phyloP scores from a whole-genome alignment of 2,329 filamentous ascomycete species.

The Samsoniella hepiali region DNA sequence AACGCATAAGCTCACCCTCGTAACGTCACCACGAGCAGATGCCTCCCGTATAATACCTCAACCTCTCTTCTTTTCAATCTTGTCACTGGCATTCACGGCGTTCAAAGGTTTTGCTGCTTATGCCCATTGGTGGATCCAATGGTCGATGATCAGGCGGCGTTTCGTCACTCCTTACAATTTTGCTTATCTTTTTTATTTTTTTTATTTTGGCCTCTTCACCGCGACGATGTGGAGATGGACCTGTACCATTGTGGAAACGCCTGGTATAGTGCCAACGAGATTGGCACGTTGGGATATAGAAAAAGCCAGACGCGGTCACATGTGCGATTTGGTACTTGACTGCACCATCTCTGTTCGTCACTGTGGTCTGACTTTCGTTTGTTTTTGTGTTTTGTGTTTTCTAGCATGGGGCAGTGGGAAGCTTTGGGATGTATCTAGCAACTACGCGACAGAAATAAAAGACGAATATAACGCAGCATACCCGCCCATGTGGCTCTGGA shows the following conservation, averaged over 20 bases:
- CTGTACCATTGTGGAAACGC: conserved; percentile 23
- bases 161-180: conserved; percentile 25
- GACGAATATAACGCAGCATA: conserved; percentile 14
- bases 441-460: conserved; percentile 16
- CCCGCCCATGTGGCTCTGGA: neutral
- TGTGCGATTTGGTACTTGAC: neutral
- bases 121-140: conserved; percentile 35
- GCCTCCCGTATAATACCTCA: conserved; percentile 20
- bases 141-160: conserved; percentile 37
- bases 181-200: conserved; percentile 27
- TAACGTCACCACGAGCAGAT: conserved; percentile 24
- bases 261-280: neutral
- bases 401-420: conserved; percentile 1
- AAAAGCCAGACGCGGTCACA: conserved; percentile 4
- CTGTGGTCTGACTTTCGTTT: conserved; percentile 6
- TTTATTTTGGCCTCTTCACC: conserved; percentile 16
- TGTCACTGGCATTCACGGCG: conserved; percentile 41
- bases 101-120: conserved; percentile 39
- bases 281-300: conserved; percentile 16
- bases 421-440: conserved; percentile 18
- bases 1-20: conserved; percentile 48
- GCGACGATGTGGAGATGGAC: conserved; percentile 36
- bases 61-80: conserved; percentile 18
- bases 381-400: conserved; percentile 10
- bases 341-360: conserved; percentile 4